Conservation (phyloP, 2,329 filamentous ascomycete species). For the Phyllosticta citriasiana region DNA sequence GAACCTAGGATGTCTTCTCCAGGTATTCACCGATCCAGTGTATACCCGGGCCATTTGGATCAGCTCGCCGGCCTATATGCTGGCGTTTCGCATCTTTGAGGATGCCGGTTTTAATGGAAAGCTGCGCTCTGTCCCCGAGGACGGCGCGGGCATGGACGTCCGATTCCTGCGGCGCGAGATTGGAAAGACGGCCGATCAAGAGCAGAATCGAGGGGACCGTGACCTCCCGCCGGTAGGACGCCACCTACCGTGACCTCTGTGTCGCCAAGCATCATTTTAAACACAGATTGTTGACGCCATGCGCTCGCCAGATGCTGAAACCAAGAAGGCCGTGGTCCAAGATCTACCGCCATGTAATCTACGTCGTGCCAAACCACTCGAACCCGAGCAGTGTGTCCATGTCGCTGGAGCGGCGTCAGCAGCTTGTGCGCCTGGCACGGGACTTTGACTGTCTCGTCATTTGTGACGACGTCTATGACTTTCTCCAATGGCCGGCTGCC, state of each 20-base stretch:
- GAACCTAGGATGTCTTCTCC: constrained; percentile 65
- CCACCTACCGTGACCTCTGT: not conserved
- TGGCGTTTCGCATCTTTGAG: constrained; percentile 77
- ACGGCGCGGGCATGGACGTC: constrained; percentile 66
- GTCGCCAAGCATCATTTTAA: not conserved
- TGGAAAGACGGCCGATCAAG: constrained; percentile 38
- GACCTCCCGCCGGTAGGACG: constrained; percentile 35
- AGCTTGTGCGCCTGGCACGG: constrained; percentile 66
- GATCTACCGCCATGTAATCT: constrained; percentile 79
- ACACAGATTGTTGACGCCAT: constrained; percentile 5
- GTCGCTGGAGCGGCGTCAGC: constrained; percentile 55
- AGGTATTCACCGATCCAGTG: constrained; percentile 69
- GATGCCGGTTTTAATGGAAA: constrained; percentile 64
- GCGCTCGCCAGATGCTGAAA: constrained; percentile 42
- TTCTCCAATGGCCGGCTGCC: constrained; percentile 63
- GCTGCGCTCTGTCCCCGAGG: constrained; percentile 63
- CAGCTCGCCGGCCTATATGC: constrained; percentile 71
- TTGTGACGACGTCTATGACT: constrained; percentile 89
- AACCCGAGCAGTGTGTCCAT: constrained; percentile 84
- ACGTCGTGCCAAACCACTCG: constrained; percentile 77
- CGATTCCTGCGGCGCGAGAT: constrained; percentile 46
- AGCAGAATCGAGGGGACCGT: constrained; percentile 17
- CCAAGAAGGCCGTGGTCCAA: constrained; percentile 53
- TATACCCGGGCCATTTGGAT: constrained; percentile 72
- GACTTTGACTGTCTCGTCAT: constrained; percentile 73